Conservation (phyloP, 768 basidiomycete genomes). For the Xerocomus potaroensis region DNA sequence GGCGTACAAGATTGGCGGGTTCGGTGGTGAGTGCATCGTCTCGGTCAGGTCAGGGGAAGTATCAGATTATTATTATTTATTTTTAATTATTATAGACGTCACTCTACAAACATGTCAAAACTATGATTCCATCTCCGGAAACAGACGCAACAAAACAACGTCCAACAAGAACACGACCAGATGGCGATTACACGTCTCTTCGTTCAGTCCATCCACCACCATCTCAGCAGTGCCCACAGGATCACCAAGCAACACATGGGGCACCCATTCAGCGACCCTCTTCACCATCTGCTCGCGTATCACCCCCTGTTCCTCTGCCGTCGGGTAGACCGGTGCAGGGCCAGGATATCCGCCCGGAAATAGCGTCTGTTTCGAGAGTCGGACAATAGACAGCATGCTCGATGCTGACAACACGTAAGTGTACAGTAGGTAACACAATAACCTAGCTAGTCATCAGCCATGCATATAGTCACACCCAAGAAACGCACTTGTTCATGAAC, state of each 20-base stretch:
- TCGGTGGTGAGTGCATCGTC: slow-evolving; percentile 50
- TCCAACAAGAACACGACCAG: slow-evolving; percentile 73
- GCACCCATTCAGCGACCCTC: slow-evolving; percentile 39
- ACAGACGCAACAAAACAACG: slow-evolving; percentile 59
- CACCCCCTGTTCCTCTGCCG: slow-evolving; percentile 65
- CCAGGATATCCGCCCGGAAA: slow-evolving; percentile 91
- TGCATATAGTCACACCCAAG: background rate
- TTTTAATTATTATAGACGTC: slow-evolving; percentile 16
- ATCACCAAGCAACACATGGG: slow-evolving; percentile 36
- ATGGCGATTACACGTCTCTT: slow-evolving; percentile 72
- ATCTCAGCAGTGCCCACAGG: slow-evolving; percentile 43
- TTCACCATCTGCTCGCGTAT: slow-evolving; percentile 42
- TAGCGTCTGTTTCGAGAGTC: slow-evolving; percentile 60
- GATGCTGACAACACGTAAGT: slow-evolving; percentile 47
- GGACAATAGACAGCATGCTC: slow-evolving; percentile 50
- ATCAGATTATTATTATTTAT: background rate
- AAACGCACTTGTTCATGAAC: slow-evolving; percentile 56
- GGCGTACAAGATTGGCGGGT: slow-evolving; percentile 65
- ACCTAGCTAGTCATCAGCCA: slow-evolving; percentile 36
- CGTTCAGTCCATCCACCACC: slow-evolving; percentile 59
- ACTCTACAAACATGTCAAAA: slow-evolving; percentile 24
- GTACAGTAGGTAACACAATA: slow-evolving; percentile 66
- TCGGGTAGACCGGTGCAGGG: slow-evolving; percentile 67
- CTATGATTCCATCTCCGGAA: slow-evolving; percentile 55
- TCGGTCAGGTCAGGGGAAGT: slow-evolving; percentile 15